Evolutionary conservation across 306 rosid species (phyloP), one percentile per base, ranked within the genome.

Genomic region (Lotus japonicus): DNA sequence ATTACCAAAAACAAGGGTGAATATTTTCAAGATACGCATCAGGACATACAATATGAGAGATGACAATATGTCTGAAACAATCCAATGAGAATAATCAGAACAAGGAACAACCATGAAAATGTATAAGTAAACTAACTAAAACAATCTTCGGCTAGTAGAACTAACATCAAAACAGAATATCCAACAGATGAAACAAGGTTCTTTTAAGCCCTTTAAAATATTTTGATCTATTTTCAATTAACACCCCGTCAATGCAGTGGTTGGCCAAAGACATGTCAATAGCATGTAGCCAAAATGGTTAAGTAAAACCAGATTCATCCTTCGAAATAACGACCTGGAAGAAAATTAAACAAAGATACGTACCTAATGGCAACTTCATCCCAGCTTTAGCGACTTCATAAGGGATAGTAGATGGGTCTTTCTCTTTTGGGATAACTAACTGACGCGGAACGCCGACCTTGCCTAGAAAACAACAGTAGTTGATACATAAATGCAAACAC

Each of bases 361-460:
- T 48, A 83, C 87, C 87, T 52, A 83, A 62, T 26, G 87, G 87
- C 45, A 83, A 61, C 67, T 80, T 80, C 78, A 83, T 51, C 60
- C 83, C 85, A 70, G 83, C 80, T 70, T 77, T 77, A 53, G 76
- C 9, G 49, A 77, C 81, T 70, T 83, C 81, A 10, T n/a, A 73
- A 59, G 85, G 83, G 58, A 83, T 77, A 55, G 76, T 70, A 8
- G 79, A 73, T 14, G 80, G 80, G 49, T 70, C 80, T 73, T 80
- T 73, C 60, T 77, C 83, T 65, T 80, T 70, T 60, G 74, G 55
- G 26, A 83, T 42, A 56, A 77, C 73, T 49, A 83, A 63, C 76
- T 83, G 84, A 33, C 76, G 82, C 0, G 87, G 87, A 72, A 83
- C 50, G 23, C 74, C 78, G 61, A 83, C 76, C 80, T 83, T 80